A percentile compares a stretch with the other conserved stretches of the same genome.
These are phyloP conservation scores for Aspergillus terreus DNA, from an alignment of 2,329 filamentous ascomycete species.

Conservation along the genomic window DNA sequence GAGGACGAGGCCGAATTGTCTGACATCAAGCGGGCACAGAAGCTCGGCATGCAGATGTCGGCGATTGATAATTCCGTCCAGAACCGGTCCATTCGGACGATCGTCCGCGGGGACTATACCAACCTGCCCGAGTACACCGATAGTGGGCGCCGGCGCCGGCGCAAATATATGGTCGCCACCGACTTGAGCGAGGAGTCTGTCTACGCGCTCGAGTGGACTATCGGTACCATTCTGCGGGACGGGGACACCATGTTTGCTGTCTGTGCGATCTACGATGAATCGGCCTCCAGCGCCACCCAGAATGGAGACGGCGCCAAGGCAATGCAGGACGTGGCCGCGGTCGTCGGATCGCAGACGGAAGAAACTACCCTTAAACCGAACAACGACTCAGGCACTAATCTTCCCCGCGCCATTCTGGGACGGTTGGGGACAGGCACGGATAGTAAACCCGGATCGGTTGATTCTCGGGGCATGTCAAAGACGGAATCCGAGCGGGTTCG, in stretches of 20 bases:
- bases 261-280: constrained; percentile 88
- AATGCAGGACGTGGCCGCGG: constrained; percentile 70
- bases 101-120: constrained; percentile 81
- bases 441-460: constrained; percentile 42
- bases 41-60: constrained; percentile 75
- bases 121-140: constrained; percentile 70
- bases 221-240: constrained; percentile 88
- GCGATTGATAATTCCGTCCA: constrained; percentile 69
- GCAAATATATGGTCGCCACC: constrained; percentile 93
- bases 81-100: constrained; percentile 80
- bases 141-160: constrained; percentile 70
- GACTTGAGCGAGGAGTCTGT: constrained; percentile 92
- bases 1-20: constrained; percentile 81
- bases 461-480: constrained; percentile 52
- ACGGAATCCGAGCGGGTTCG: constrained; percentile 75
- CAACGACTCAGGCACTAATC: constrained; percentile 26
- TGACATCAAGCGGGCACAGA: constrained; percentile 85
- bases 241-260: constrained; percentile 92
- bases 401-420: constrained; percentile 30
- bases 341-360: constrained; percentile 59
- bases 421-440: constrained; percentile 36
- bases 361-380: constrained; percentile 48
- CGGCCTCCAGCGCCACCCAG: constrained; percentile 42
- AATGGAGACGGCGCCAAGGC: constrained; percentile 70
- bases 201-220: constrained; percentile 95